These are phyloP conservation scores for Thielaviopsis euricoi DNA, from an alignment of 2,329 filamentous ascomycete species.

Conservation along the genomic window DNA sequence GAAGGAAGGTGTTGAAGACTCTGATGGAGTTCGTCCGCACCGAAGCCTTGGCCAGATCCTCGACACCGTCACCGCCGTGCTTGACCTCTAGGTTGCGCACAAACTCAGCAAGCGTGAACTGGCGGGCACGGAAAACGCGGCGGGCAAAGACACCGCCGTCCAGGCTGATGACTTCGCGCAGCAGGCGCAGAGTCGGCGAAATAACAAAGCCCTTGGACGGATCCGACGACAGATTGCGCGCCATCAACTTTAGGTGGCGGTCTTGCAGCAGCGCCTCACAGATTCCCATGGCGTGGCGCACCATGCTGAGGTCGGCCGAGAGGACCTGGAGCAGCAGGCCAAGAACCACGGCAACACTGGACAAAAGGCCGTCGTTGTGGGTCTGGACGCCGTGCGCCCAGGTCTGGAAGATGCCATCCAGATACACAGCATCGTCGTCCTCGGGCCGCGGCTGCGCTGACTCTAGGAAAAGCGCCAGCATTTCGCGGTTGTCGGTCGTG, in stretches of 20 bases:
- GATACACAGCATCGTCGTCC: constrained; percentile 38
- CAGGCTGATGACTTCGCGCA: constrained; percentile 71
- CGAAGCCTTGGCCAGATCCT: constrained; percentile 55
- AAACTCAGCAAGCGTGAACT: constrained; percentile 64
- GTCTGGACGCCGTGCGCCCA: constrained; percentile 72
- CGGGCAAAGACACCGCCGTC: constrained; percentile 72
- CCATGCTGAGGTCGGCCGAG: constrained; percentile 56
- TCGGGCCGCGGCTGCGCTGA: constrained; percentile 30
- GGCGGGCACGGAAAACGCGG: constrained; percentile 59
- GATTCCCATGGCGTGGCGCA: constrained; percentile 58
- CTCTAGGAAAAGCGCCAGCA: constrained; percentile 55
- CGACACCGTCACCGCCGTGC: constrained; percentile 35
- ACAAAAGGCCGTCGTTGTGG: constrained; percentile 67
- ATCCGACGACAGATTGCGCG: constrained; percentile 60
- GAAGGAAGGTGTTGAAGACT: constrained; percentile 65
- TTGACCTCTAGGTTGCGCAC: constrained; percentile 66
- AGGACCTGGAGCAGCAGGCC: constrained; percentile 67
- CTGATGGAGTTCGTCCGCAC: constrained; percentile 69
- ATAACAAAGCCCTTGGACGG: constrained; percentile 79
- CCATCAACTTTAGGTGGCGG: constrained; percentile 63
- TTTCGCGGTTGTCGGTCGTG: constrained; percentile 30
- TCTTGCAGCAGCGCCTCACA: constrained; percentile 70
- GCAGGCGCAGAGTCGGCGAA: constrained; percentile 68
- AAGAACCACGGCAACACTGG: constrained; percentile 63
- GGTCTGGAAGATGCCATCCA: constrained; percentile 68